Percentiles rank a stretch among this genome's conserved stretches.
Evolutionary conservation across 1,284 basidiomycete species (phyloP).

Genomic region (Sanghuangporus weigelae): DNA sequence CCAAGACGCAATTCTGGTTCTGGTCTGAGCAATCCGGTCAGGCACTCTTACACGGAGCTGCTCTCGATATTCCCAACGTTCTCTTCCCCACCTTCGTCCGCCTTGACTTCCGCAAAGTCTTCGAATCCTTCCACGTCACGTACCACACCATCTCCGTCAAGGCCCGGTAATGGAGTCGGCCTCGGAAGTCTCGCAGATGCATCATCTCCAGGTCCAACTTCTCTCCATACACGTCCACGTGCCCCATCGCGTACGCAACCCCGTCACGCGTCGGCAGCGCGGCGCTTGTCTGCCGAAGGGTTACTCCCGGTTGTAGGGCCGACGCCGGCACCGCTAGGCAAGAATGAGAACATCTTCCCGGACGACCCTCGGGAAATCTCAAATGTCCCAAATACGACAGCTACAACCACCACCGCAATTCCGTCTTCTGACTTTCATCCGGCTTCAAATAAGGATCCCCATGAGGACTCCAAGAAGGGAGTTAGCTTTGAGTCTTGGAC

Average conservation of each 20-base stretch:
- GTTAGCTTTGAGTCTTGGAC: too few relatives aligned
- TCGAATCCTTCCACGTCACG: neutral
- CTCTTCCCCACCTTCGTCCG: neutral
- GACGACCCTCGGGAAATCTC: neutral
- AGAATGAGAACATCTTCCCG: neutral
- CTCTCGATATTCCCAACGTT: neutral
- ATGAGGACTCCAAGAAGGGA: too few relatives aligned
- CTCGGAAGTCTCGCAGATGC: neutral
- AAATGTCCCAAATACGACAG: too few relatives aligned
- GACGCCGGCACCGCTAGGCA: neutral
- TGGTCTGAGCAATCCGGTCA: too few relatives aligned
- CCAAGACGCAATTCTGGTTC: too few relatives aligned
- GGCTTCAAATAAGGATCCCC: too few relatives aligned
- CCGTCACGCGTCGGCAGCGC: constrained; percentile 6
- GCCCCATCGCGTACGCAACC: neutral
- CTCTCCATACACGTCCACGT: neutral
- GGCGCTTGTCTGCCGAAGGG: neutral
- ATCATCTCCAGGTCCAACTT: neutral
- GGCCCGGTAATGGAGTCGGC: too few relatives aligned
- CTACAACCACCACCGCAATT: too few relatives aligned
- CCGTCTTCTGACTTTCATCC: too few relatives aligned
- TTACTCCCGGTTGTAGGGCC: neutral
- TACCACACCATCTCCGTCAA: neutral
- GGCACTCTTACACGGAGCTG: too few relatives aligned
- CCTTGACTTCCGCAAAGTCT: neutral